Percentiles rank a stretch among this genome's conserved stretches.
These are phyloP conservation scores for Coniophora puteana DNA, from an alignment of 1,284 basidiomycete species.

Conservation along the genomic window DNA sequence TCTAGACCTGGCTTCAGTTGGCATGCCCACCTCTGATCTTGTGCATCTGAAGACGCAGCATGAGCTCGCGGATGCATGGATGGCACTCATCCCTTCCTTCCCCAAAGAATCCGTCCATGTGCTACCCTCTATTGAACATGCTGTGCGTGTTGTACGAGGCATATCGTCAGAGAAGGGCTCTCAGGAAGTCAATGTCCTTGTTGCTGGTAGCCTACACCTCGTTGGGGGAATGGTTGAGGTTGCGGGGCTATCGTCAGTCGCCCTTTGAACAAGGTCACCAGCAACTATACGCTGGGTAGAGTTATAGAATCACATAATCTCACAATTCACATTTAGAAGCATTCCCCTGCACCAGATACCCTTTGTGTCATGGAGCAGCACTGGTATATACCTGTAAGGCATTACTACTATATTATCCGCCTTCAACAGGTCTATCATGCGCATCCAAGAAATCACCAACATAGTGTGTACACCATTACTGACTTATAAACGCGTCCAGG, in stretches of 20 bases:
- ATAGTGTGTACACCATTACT: too few relatives aligned
- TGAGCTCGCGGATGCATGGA: constrained; percentile 77
- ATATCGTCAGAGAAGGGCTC: constrained; percentile 29
- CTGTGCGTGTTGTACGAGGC: constrained; percentile 60
- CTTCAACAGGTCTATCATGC: constrained; percentile 30
- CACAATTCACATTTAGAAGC: too few relatives aligned
- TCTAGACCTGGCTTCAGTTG: constrained; percentile 70
- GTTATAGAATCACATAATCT: too few relatives aligned
- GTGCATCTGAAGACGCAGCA: constrained; percentile 72
- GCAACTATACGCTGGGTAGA: constrained; percentile 1
- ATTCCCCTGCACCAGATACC: constrained; percentile 18
- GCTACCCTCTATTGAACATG: constrained; percentile 87
- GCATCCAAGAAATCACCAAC: too few relatives aligned
- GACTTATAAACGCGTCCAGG: too few relatives aligned
- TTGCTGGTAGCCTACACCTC: constrained; percentile 91
- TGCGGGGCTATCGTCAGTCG: constrained; percentile 67
- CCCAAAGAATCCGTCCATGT: constrained; percentile 66
- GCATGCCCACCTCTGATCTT: constrained; percentile 63
- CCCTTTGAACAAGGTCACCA: constrained; percentile 31
- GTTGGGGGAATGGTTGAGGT: constrained; percentile 95
- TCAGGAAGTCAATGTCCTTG: constrained; percentile 60
- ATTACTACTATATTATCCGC: constrained; percentile 12
- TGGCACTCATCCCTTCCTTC: constrained; percentile 57
- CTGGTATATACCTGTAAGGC: too few relatives aligned
- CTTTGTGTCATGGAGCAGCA: background rate